phyloP scores from a whole-genome alignment of 176 grass and related monocot genomes.

The Hsuehochloa calcarea region DNA sequence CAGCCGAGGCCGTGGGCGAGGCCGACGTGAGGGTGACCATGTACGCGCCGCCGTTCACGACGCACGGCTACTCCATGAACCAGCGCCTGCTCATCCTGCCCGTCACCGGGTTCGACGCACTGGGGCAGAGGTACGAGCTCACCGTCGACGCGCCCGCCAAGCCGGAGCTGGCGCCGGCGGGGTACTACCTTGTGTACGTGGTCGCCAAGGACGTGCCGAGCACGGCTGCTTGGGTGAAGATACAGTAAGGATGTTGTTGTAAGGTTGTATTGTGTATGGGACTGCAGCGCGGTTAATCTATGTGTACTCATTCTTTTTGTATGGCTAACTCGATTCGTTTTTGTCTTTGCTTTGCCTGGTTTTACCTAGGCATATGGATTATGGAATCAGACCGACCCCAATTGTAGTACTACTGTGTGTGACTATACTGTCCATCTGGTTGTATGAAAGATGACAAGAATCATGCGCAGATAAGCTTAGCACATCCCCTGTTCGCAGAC shows the following conservation, averaged over 20 bases:
- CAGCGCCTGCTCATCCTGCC: conserved; percentile 72
- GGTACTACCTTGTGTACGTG: conserved; percentile 72
- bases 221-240: conserved; percentile 57
- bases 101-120: conserved; percentile 20
- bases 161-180: conserved; percentile 55
- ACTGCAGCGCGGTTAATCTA: not conserved
- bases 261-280: not conserved
- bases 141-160: conserved; percentile 46
- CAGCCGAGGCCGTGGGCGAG: not conserved
- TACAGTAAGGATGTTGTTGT: not conserved
- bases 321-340: not conserved
- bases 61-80: conserved; percentile 84
- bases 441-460: not conserved
- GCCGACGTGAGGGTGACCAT: conserved; percentile 60
- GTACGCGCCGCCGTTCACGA: conserved; percentile 88
- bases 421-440: not conserved
- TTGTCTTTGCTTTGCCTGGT: not conserved
- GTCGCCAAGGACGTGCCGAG: conserved; percentile 59
- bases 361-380: not conserved
- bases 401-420: not conserved
- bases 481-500: not conserved
- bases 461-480: not conserved
- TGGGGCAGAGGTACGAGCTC: conserved; percentile 20
- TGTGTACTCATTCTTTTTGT: not conserved
- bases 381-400: not conserved